Evolutionary conservation across 2,329 filamentous ascomycete genomes (phyloP).

Genomic region (Nigrospora osmanthi): DNA sequence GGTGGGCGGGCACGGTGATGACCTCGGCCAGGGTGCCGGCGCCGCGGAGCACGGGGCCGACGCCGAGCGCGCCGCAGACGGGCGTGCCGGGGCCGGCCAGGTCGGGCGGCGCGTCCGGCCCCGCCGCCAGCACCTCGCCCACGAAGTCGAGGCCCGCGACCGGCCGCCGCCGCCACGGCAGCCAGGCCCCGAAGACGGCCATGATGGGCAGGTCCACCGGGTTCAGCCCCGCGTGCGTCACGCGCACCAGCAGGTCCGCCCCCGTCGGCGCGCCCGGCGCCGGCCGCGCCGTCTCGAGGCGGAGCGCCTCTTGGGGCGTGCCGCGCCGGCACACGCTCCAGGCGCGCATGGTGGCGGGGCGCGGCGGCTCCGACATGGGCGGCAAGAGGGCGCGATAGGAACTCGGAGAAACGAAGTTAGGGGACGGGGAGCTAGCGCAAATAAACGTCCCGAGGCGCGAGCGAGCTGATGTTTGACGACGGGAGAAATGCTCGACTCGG

Average conservation of each 20-base stretch:
- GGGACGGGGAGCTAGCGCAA: too few relatives aligned
- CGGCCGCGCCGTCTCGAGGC: not conserved
- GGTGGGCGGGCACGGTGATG: conserved; percentile 1
- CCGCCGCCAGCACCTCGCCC: conserved; percentile 1
- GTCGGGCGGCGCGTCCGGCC: not conserved
- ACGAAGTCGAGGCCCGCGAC: conserved; percentile 5
- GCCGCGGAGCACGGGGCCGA: conserved; percentile 3
- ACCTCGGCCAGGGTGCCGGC: conserved; percentile 5
- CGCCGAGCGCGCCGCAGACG: conserved; percentile 5
- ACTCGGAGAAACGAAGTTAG: too few relatives aligned
- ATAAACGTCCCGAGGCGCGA: too few relatives aligned
- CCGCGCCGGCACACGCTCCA: conserved; percentile 2
- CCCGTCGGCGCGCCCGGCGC: conserved; percentile 1
- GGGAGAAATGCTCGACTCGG: too few relatives aligned
- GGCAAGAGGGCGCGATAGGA: too few relatives aligned
- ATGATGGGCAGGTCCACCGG: conserved; percentile 5
- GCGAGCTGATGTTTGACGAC: too few relatives aligned
- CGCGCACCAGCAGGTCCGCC: conserved; percentile 4
- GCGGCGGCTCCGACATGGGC: too few relatives aligned
- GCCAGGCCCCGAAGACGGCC: conserved; percentile 1
- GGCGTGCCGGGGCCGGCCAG: not conserved
- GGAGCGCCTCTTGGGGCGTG: conserved; percentile 1
- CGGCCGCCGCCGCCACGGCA: conserved; percentile 4
- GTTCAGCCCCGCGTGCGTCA: conserved; percentile 6
- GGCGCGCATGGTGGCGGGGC: conserved; percentile 3